Base-by-base conservation (phyloP, 352 stramenopile species). In the Phytophthora kernoviae region DNA sequence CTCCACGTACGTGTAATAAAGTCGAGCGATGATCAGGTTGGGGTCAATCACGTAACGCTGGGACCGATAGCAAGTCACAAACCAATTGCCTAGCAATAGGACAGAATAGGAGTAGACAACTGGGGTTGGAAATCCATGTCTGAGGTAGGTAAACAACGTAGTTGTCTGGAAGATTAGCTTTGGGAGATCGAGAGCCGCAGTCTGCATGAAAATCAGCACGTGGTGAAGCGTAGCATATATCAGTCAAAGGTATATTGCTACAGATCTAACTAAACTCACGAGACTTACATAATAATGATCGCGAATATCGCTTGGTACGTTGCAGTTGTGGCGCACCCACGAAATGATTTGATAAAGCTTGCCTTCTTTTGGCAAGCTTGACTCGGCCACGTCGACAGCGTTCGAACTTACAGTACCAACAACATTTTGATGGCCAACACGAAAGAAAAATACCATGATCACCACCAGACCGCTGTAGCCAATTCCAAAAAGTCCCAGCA, bases 161-260 rank as follows among this genome's bases (percentile, higher is more conserved):
- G 54, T 72, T 26, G 70, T 79, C 57, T 85, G 73, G 37, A 84
- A 80, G 12, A 73, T 62, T 5, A 85, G 60, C 50, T 87, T 84
- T 0, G 77, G 77, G 4, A 81, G 44, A 36, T 81, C 77, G 21
- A 81, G 37, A 24, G 62, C 36, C 10, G 77, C 71, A 39, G 58
- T 75, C 77, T 87, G 57, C 63, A 49, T 33, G 46, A 24, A 62
- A 73, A 6, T 37, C 50, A 40, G 9, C n/a, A n/a, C n/a, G n/a
- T n/a, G n/a, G n/a, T n/a, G n/a, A n/a, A n/a, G n/a, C n/a, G n/a
- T n/a, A 43, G n/a, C 9, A 21, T 11, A 26, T 32, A 33, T 22
- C 11, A 22, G 18, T 45, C 39, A 45, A 24, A 47, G 24, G 34
- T 10, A 41, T 18, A 11, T 11, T 41, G 34, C 34, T 41, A 18